Conservation (phyloP, 2,329 filamentous ascomycete genomes). For the Nemania sp. region DNA sequence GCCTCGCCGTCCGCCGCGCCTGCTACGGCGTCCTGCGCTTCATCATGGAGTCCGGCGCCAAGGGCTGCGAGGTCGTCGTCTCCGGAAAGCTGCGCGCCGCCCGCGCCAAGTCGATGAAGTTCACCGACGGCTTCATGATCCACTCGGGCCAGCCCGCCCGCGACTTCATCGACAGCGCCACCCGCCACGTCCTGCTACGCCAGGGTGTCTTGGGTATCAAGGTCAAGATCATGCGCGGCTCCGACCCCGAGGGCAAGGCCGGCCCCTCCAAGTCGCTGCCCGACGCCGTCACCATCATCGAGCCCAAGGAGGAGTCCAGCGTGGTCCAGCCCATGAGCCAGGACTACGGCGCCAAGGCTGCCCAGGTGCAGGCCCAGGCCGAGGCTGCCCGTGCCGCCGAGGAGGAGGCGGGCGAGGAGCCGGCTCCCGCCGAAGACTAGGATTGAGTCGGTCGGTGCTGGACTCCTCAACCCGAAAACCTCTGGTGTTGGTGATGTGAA, state of each 20-base stretch:
- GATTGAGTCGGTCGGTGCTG: conserved; percentile 45
- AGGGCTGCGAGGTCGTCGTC: conserved; percentile 99
- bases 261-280: conserved; percentile 96
- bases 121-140: conserved; percentile 99
- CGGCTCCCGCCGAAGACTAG: conserved; percentile 52
- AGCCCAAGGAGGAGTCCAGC: conserved; percentile 99
- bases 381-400: conserved; percentile 61
- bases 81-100: conserved; percentile 98
- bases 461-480: conserved; percentile 37
- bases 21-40: conserved; percentile 99
- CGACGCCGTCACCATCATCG: conserved; percentile 98
- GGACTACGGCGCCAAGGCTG: conserved; percentile 96
- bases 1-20: conserved; percentile 95
- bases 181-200: conserved; percentile 98
- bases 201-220: conserved; percentile 99
- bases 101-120: conserved; percentile 99
- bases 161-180: conserved; percentile 99
- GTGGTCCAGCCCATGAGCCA: conserved; percentile 95
- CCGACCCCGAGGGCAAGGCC: conserved; percentile 98
- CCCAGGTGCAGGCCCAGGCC: conserved; percentile 66
- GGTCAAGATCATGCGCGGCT: conserved; percentile 99
- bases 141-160: conserved; percentile 99
- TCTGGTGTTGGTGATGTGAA: conserved; percentile 19
- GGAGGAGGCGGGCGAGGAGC: conserved; percentile 60
- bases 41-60: conserved; percentile 99